phyloP scores from a whole-genome alignment of 2,329 filamentous ascomycete genomes.

The Colletotrichum agaves region DNA sequence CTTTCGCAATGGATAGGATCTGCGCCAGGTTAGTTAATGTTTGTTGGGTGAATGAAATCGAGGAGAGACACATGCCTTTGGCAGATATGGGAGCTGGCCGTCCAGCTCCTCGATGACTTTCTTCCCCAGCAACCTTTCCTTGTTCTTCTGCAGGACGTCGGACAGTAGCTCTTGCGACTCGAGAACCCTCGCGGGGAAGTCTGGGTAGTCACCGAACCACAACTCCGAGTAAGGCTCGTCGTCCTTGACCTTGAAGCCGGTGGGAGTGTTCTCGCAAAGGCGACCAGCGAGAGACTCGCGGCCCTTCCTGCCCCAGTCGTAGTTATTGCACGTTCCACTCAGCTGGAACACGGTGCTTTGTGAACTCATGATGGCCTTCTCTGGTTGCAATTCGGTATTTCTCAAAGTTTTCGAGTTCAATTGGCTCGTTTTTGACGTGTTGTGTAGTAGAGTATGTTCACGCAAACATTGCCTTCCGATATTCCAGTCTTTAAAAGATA shows the following conservation, averaged over 20 bases:
- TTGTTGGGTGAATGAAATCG: neutral
- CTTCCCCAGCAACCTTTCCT: conserved; percentile 72
- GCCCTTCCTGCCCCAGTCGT: conserved; percentile 78
- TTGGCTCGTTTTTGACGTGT: neutral
- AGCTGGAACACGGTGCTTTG: conserved; percentile 55
- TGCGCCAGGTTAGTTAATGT: conserved; percentile 39
- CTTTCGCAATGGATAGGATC: conserved; percentile 80
- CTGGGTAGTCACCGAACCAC: conserved; percentile 84
- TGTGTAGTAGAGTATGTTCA: no score
- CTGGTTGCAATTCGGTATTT: no score
- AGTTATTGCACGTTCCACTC: conserved; percentile 64
- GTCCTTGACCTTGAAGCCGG: conserved; percentile 72
- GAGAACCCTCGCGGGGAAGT: conserved; percentile 72
- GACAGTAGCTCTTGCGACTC: conserved; percentile 71
- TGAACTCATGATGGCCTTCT: conserved; percentile 18
- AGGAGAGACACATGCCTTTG: conserved; percentile 62
- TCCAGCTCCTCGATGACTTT: conserved; percentile 69
- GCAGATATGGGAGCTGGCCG: conserved; percentile 75
- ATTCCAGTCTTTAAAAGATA: no score
- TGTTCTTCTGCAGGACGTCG: conserved; percentile 70
- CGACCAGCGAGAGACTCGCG: conserved; percentile 72
- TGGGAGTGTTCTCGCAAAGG: conserved; percentile 72
- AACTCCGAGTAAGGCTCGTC: conserved; percentile 71
- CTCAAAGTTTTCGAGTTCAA: no score
- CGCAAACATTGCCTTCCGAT: no score